These are phyloP conservation scores for Amphicarpaea edgeworthii DNA, from an alignment of 306 rosid genomes.

Conservation along the genomic window DNA sequence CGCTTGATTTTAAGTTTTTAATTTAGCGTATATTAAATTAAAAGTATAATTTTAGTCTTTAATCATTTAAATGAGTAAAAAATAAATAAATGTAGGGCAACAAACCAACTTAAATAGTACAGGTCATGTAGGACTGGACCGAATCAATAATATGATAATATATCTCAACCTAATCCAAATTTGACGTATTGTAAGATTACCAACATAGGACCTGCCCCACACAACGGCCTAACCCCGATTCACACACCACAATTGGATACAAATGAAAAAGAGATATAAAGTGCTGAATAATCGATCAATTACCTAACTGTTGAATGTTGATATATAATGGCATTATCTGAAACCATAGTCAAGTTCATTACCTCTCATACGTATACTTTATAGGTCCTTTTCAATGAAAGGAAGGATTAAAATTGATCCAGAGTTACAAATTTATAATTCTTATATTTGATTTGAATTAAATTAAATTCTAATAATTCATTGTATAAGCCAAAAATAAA, in stretches of 20 bases:
- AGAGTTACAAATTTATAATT: not conserved
- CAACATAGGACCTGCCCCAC: conserved; percentile 6
- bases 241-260: not conserved
- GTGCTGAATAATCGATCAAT: not conserved
- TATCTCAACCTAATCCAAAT: not conserved
- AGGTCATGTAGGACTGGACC: not conserved
- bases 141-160: too few species aligned
- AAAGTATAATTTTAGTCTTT: not conserved
- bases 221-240: not conserved
- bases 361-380: not conserved
- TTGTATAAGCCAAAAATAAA: not conserved
- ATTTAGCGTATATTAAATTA: not conserved
- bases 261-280: not conserved
- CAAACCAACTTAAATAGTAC: not conserved
- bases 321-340: not conserved
- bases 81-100: not conserved
- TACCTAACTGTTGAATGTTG: conserved; percentile 2
- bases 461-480: not conserved
- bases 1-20: too few species aligned
- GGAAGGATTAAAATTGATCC: not conserved
- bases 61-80: not conserved
- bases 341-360: not conserved
- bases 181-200: not conserved
- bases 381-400: not conserved
- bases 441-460: not conserved